Evolutionary conservation across 1,139 yeast species (phyloP), one percentile per base, ranked within the genome.

Genomic region (Scheffersomyces titani): DNA sequence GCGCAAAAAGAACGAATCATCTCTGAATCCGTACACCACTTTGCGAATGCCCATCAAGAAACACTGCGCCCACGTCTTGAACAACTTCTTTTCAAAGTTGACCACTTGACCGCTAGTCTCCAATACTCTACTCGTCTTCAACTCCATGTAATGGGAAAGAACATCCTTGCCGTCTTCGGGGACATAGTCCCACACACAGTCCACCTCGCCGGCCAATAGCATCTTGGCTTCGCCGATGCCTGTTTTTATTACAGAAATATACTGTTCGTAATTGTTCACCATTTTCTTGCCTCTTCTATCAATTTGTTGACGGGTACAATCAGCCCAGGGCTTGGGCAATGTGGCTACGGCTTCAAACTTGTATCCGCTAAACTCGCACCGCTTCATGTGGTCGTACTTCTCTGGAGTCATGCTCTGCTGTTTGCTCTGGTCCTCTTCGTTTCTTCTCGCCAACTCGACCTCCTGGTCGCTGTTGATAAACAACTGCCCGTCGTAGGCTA

Each of bases 1-100:
- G 61, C 82, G 77, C 56, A 96, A 74, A 30, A 81, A 71, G 53
- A 90, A 81, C 49, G 83, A 75, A 36, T 89, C 89, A 68, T 92
- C 97, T 61, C 98, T 81, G 72, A 90, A 94, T 0, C 98, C 99
- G 68, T 91, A 90, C 1, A 90, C 83, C 3, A 94, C 81, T 59
- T 84, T 84, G 11, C 89, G 87, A 19, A 93, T 82, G 3, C 99
- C 99, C 54, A 92, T 80, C 49, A 96, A 75, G 70, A 93, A 96
- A 61, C 97, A 88, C 74, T 93, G 98, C 3, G 97, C 92, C 99
- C 99, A 96, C 0, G 96, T 82, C 59, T 80, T 84, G 70, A 88
- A 84, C 50, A 93, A 72, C 69, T 87, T 92, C 70, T 72, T 83
- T 68, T 93, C 97, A 67, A 93, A 92, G 6, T 74, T 79, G 44